phyloP scores from a whole-genome alignment of 192 early-diverging fungal genomes.

The Dimargaris cristalligena region DNA sequence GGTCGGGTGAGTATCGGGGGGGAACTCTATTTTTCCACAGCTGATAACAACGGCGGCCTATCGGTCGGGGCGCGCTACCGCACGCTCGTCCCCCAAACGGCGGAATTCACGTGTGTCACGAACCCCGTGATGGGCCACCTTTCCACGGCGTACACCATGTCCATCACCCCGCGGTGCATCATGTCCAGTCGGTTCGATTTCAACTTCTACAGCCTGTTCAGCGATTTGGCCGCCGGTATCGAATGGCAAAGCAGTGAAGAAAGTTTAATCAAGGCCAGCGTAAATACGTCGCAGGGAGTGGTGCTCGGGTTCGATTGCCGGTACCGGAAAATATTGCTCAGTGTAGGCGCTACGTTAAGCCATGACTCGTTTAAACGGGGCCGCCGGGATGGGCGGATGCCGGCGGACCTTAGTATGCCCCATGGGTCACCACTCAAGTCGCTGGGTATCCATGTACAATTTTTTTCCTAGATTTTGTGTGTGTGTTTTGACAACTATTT shows the following conservation, averaged over 20 bases:
- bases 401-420: neutral
- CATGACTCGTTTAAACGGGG: neutral
- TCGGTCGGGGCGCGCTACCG: slow-evolving; percentile 58
- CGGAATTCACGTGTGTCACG: slow-evolving; percentile 47
- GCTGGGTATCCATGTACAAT: neutral
- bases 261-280: slow-evolving; percentile 35
- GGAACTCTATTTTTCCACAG: slow-evolving; percentile 54
- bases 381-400: neutral
- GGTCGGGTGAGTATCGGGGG: slow-evolving; percentile 25
- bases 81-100: slow-evolving; percentile 28
- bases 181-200: slow-evolving; percentile 77
- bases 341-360: slow-evolving; percentile 1
- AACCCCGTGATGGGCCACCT: slow-evolving; percentile 93
- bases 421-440: neutral
- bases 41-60: slow-evolving; percentile 73
- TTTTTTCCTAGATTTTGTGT: neutral
- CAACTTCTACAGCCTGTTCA: slow-evolving; percentile 80
- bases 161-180: slow-evolving; percentile 46
- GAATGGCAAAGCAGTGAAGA: slow-evolving; percentile 51
- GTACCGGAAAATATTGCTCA: slow-evolving; percentile 8
- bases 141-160: slow-evolving; percentile 64
- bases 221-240: slow-evolving; percentile 72
- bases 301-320: neutral
- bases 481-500: too few relatives aligned
- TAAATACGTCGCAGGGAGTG: slow-evolving; percentile 28